Percentiles rank a stretch among this genome's conserved stretches.
phyloP scores from a whole-genome alignment of 305 asterid genomes.

The Fraxinus sp. region DNA sequence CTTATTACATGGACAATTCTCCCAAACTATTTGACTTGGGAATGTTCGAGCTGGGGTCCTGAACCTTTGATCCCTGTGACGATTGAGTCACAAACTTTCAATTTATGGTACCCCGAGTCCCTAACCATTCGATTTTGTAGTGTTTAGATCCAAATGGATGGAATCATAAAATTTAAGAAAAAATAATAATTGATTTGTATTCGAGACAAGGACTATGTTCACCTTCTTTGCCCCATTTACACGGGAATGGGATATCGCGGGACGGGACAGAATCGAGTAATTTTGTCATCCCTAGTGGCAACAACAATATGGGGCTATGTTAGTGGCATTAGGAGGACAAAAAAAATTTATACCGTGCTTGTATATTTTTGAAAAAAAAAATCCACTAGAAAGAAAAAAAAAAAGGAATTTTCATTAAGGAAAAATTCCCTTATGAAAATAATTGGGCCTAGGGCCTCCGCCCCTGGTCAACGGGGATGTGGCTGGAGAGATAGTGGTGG shows the following conservation, averaged over 20 bases:
- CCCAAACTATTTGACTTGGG: not conserved
- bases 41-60: not conserved
- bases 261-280: not conserved
- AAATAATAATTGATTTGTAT: no score
- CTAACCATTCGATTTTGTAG: not conserved
- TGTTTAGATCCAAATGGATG: not conserved
- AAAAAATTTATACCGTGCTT: no score
- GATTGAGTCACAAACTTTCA: not conserved
- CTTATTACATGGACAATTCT: not conserved
- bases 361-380: no score
- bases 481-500: not conserved
- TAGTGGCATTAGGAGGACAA: not conserved
- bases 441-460: not conserved
- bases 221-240: not conserved
- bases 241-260: not conserved
- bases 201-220: not conserved
- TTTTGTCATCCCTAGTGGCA: not conserved
- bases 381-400: no score
- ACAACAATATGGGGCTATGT: not conserved
- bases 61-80: not conserved
- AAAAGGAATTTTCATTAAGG: no score
- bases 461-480: not conserved
- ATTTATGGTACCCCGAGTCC: not conserved
- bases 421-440: no score
- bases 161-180: not conserved